Base-by-base conservation (phyloP, 257 asterid genomes). In the Fraxinus quadrangulata region DNA sequence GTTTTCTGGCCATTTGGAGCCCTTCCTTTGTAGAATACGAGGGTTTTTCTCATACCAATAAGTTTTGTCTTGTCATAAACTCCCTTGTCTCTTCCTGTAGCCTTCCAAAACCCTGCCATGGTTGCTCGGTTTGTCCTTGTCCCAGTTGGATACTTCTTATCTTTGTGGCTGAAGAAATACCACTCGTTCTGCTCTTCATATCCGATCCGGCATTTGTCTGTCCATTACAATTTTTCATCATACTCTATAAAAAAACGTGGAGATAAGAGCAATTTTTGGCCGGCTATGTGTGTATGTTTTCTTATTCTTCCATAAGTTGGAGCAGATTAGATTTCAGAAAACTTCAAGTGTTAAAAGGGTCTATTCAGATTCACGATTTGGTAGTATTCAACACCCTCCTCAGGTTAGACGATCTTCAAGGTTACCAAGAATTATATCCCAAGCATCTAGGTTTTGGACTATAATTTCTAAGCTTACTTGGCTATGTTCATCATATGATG, bases 1-100 rank as follows among this genome's bases (percentile, higher is more conserved):
- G 86, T 74, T 88, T 88, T 90, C 61, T 86, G 93, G 0, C 96
- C 96, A 79, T 88, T 88, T 5, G 96, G 96, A 14, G 96, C 96
- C 70, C 96, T 82, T 5, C 96, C 96, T 89, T 83, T 88, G 81
- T 90, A 90, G 82, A 90, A 90, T 10, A 90, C 96, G 4, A 90
- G 91, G 65, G 96, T 90, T 87, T 90, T 90, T 79, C 96, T 86
- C 96, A 90, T 90, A 12, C 96, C 96, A 6, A 90, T 90, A 47
- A 90, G 86, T 16, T 83, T 88, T 2, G 84, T 39, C 75, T 82
- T 84, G 70, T 85, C 87, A 42, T 85, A 86, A 1, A 90, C 88
- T 0, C 89, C 91, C 82, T 90, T 90, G 74, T 90, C 96, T 74
- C 96, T 78, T 9, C 96, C 96, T 2, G 96, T 90, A 1, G 93